phyloP scores from a whole-genome alignment of 2,329 filamentous ascomycete species.

The Fusarium mundagurra region DNA sequence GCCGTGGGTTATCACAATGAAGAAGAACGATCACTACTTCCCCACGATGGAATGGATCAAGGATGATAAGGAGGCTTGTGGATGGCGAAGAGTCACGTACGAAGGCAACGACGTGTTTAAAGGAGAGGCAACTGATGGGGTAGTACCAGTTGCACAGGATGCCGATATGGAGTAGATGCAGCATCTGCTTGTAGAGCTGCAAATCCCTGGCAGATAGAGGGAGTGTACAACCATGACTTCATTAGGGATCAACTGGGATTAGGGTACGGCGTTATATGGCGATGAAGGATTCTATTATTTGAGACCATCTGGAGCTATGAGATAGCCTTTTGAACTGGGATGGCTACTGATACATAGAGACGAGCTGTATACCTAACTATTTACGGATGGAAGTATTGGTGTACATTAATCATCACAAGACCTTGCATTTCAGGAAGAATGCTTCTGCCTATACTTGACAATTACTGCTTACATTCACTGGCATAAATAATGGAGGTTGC shows the following conservation, averaged over 20 bases:
- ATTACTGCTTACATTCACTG: not conserved
- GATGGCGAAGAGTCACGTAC: constrained; percentile 72
- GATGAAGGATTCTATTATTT: constrained; percentile 47
- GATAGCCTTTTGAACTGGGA: constrained; percentile 17
- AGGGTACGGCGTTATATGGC: constrained; percentile 50
- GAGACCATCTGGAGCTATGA: constrained; percentile 48
- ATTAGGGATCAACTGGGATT: constrained; percentile 23
- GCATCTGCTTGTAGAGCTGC: not conserved
- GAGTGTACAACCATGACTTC: constrained; percentile 23
- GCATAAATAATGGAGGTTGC: not conserved
- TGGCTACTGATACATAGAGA: constrained; percentile 13
- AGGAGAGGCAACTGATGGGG: constrained; percentile 64
- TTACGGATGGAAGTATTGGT: constrained; percentile 3
- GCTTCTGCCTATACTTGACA: not conserved
- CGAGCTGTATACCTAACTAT: constrained; percentile 7
- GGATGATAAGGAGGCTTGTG: constrained; percentile 65
- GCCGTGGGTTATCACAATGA: constrained; percentile 99
- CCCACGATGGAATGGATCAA: constrained; percentile 77
- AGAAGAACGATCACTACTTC: constrained; percentile 99
- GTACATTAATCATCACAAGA: not conserved
- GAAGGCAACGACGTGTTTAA: constrained; percentile 63
- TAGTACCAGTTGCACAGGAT: constrained; percentile 54
- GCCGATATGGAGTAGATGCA: constrained; percentile 54
- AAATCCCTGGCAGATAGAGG: constrained; percentile 5
- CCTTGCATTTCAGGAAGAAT: not conserved